A percentile compares a stretch with the other conserved stretches of the same genome.
Conservation (phyloP, 371 early-diverging fungal species). For the Actinomortierella ambigua region DNA sequence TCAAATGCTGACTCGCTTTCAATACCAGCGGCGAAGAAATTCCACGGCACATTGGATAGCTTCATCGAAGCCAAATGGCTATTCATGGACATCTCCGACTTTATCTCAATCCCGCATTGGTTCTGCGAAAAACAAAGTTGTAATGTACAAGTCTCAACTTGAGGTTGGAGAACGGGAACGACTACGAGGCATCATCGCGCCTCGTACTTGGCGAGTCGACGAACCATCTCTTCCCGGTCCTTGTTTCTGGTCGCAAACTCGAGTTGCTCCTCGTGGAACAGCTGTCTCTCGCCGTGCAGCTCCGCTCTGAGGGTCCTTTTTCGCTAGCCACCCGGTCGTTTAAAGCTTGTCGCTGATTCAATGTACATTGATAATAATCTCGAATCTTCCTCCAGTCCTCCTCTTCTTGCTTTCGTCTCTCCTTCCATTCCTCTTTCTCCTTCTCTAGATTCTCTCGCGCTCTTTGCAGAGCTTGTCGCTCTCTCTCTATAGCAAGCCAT, state of each 20-base stretch:
- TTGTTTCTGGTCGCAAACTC: neutral
- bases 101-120: no score
- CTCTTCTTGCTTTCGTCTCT: neutral
- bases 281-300: neutral
- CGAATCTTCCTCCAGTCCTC: neutral
- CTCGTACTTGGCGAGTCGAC: slow-evolving; percentile 2
- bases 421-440: slow-evolving; percentile 6
- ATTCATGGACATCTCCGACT: no score
- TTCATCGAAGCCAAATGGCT: no score
- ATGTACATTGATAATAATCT: neutral
- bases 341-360: neutral
- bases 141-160: neutral
- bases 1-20: no score
- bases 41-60: no score
- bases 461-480: slow-evolving; percentile 42
- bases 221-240: slow-evolving; percentile 1
- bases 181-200: neutral
- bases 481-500: slow-evolving; percentile 27
- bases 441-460: slow-evolving; percentile 30
- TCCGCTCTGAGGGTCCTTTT: neutral
- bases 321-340: neutral
- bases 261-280: neutral
- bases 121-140: slow-evolving; percentile 1
- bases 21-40: no score
- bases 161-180: neutral